phyloP scores from a whole-genome alignment of 495 filamentous ascomycete species.

The Penicillium maclennaniae region DNA sequence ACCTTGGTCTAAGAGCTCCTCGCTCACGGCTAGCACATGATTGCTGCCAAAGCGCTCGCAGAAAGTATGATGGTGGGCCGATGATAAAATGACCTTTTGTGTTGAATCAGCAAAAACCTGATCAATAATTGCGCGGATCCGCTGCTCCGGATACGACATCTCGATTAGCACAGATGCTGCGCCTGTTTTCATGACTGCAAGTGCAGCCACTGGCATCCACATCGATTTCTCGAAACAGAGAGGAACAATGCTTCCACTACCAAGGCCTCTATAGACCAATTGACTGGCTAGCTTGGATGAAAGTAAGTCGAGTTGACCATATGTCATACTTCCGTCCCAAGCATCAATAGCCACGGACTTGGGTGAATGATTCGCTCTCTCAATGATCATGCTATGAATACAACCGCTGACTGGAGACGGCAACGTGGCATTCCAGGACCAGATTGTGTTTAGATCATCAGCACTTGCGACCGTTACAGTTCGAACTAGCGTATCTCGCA shows the following conservation, averaged over 20 bases:
- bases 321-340: conserved; percentile 26
- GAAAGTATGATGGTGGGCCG: no score
- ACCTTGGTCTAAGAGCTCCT: not conserved
- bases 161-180: conserved; percentile 2
- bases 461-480: no score
- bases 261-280: conserved; percentile 29
- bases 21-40: not conserved
- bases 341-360: not conserved
- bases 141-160: conserved; percentile 5
- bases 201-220: conserved; percentile 40
- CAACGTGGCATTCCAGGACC: not conserved
- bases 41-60: not conserved
- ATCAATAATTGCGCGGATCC: not conserved
- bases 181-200: conserved; percentile 42
- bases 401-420: not conserved
- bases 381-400: conserved; percentile 26
- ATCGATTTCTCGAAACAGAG: conserved; percentile 39
- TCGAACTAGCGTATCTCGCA: no score
- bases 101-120: not conserved
- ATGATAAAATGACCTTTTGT: no score
- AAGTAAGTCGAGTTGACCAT: conserved; percentile 38
- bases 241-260: conserved; percentile 11
- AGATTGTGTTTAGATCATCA: not conserved
- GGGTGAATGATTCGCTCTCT: conserved; percentile 26
- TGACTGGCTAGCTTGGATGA: conserved; percentile 18